phyloP scores from a whole-genome alignment of 768 basidiomycete genomes.

The Daedaleopsis sinensis region DNA sequence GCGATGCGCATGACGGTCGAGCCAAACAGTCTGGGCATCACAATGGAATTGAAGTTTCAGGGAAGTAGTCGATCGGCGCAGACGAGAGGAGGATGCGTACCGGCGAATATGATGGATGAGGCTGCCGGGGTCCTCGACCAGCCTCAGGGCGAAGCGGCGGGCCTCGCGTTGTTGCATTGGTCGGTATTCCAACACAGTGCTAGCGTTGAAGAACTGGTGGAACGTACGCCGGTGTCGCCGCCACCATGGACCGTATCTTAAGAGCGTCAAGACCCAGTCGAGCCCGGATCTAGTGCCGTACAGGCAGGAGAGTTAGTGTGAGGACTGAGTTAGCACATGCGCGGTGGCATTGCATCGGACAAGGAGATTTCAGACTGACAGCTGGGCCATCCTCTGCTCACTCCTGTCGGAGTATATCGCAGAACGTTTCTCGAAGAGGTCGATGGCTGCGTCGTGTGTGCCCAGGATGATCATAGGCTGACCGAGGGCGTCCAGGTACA shows the following conservation, averaged over 20 bases:
- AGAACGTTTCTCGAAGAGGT: slow-evolving; percentile 38
- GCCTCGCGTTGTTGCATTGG: slow-evolving; percentile 1
- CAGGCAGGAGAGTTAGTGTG: neutral
- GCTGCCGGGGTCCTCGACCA: neutral
- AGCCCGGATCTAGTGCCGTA: neutral
- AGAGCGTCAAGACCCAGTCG: slow-evolving; percentile 4
- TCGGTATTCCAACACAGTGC: neutral
- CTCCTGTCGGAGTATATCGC: slow-evolving; percentile 33
- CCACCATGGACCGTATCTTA: slow-evolving; percentile 14
- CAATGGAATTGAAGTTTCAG: neutral
- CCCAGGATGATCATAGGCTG: slow-evolving; percentile 9
- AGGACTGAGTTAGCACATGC: neutral
- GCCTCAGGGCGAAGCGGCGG: slow-evolving; percentile 1
- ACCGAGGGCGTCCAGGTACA: slow-evolving; percentile 1
- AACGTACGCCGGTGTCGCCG: slow-evolving; percentile 5
- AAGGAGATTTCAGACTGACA: neutral
- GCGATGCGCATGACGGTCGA: slow-evolving; percentile 3
- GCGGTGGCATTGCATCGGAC: neutral
- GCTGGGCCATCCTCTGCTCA: neutral
- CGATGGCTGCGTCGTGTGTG: slow-evolving; percentile 6
- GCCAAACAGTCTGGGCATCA: slow-evolving; percentile 2
- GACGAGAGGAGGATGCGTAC: neutral
- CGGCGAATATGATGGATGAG: slow-evolving; percentile 10
- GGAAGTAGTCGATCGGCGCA: neutral
- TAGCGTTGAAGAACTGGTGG: slow-evolving; percentile 15